A percentile compares a stretch with the other conserved stretches of the same genome.
These are phyloP conservation scores for Starmerella geochares DNA, from an alignment of 805 yeast genomes.

Conservation along the genomic window DNA sequence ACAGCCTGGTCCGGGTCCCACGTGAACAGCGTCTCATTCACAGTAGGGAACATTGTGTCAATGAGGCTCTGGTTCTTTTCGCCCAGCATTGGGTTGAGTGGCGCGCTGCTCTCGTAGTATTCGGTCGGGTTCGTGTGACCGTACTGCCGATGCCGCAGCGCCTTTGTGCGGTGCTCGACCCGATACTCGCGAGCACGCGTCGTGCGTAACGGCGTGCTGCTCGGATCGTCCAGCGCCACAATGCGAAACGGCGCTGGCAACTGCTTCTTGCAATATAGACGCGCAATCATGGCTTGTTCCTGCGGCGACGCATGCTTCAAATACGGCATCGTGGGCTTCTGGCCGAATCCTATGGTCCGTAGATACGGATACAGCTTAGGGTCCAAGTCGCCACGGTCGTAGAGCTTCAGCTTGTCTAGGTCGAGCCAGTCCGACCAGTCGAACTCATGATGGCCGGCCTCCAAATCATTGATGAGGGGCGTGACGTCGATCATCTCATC, in stretches of 20 bases:
- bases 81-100: constrained; percentile 11
- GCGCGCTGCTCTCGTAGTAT: constrained; percentile 3
- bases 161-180: constrained; percentile 3
- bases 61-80: not conserved
- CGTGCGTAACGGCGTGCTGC: not conserved
- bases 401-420: constrained; percentile 17
- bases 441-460: constrained; percentile 16
- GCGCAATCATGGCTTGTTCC: constrained; percentile 22
- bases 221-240: constrained; percentile 7
- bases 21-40: constrained; percentile 7
- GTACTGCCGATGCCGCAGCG: constrained; percentile 18
- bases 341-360: not conserved
- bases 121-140: constrained; percentile 14
- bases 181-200: constrained; percentile 8
- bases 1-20: constrained; percentile 11
- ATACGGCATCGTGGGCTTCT: constrained; percentile 12
- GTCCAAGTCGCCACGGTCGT: constrained; percentile 14
- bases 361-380: constrained; percentile 17
- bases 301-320: constrained; percentile 10
- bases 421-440: constrained; percentile 30
- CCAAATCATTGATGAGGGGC: constrained; percentile 9
- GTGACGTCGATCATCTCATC: constrained; percentile 11
- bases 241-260: constrained; percentile 21
- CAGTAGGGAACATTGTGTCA: constrained; percentile 13
- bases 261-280: constrained; percentile 16